These are phyloP conservation scores for Rosa multiflora DNA, from an alignment of 306 rosid genomes.

Conservation along the genomic window DNA sequence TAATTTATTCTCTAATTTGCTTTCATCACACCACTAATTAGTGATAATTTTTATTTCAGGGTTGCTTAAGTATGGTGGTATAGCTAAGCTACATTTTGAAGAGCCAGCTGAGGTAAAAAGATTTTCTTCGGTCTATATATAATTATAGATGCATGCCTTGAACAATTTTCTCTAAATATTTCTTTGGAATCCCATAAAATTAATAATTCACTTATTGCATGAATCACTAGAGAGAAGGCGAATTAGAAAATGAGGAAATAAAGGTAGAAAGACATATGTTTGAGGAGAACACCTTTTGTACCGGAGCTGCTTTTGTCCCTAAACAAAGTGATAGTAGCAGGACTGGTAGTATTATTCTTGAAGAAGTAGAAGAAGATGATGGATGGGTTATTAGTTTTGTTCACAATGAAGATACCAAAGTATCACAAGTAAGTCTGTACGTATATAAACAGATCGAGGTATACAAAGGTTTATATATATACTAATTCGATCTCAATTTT, in stretches of 20 bases:
- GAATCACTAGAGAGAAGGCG: conserved; percentile 27
- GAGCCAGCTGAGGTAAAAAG: conserved; percentile 28
- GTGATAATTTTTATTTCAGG: conserved; percentile 20
- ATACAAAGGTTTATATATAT: not conserved
- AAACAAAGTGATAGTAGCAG: conserved; percentile 29
- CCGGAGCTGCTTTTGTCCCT: conserved; percentile 61
- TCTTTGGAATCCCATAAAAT: not conserved
- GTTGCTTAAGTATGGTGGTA: conserved; percentile 49
- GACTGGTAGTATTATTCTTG: not conserved
- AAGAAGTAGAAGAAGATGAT: conserved; percentile 53
- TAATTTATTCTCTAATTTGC: not conserved
- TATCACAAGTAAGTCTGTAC: conserved; percentile 34
- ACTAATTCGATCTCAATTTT: not conserved
- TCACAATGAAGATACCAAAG: conserved; percentile 61
- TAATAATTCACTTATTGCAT: not conserved
- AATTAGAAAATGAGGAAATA: conserved; percentile 30
- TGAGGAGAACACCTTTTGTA: conserved; percentile 57
- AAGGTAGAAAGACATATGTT: conserved; percentile 60
- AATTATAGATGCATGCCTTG: not conserved
- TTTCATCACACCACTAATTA: not conserved
- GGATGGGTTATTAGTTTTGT: conserved; percentile 76
- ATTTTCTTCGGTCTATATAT: conserved; percentile 20
- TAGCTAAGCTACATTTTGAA: conserved; percentile 60
- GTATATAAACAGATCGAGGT: not conserved
- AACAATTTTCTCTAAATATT: not conserved